Evolutionary conservation across 23 red algal species (phyloP), one percentile per base, ranked within the genome.

Genomic region (Cyanidiococcus yangmingshanensis): DNA sequence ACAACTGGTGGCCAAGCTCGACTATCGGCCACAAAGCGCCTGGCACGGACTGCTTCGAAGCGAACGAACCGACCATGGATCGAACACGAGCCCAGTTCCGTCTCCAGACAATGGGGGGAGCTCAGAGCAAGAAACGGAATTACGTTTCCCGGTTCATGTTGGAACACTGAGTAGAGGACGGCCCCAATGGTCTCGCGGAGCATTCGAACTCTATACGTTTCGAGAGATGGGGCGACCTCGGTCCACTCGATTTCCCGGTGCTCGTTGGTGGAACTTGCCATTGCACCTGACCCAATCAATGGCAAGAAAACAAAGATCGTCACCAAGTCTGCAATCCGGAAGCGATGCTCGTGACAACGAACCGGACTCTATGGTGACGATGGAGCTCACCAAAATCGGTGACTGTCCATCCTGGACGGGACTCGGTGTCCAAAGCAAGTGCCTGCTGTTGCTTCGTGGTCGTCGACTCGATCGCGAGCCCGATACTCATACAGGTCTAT

Each of bases 351-450:
- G 16, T 7, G 63, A 25, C 27, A 29, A 32, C n/a, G 27, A 29
- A 71, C 3, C 63, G 3, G 63, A 25, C 27, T 12, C n/a, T 71
- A 29, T 7, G 16, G 63, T 29, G 27, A 7, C n/a, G 12, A 25
- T 71, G 63, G n/a, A 35, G 32, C 32, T 17, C 27, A 32, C 32
- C 63, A 71, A 71, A 30, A 29, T 71, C n/a, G 63, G n/a, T 35
- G 63, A 71, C 63, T 71, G 63, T 29, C 63, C 63, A 29, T 71
- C 63, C n/a, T 71, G 63, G 63, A 12, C n/a, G 16, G 63, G 32
- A 25, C 7, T 35, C 3, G n/a, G n/a, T 25, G n/a, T 35, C 12
- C 32, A 71, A 7, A 71, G 27, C 32, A 25, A 35, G 12, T 71
- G 63, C 32, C n/a, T 71, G 12, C 27, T 71, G 63, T 12, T 71